Conservation (phyloP, 1,139 yeast species). For the Hansenula lynferdii region DNA sequence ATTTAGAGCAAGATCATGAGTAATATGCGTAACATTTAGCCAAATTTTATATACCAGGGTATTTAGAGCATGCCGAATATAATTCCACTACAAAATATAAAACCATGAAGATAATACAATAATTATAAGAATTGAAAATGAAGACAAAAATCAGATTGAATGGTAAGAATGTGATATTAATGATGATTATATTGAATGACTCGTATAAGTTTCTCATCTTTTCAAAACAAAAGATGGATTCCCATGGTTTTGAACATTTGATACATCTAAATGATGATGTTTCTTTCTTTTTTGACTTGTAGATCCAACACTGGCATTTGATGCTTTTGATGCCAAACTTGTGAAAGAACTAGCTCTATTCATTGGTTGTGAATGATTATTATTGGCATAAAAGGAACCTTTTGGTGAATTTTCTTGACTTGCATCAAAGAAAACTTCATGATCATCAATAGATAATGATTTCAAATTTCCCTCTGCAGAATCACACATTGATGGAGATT, state of each 20-base stretch:
- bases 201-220: background rate
- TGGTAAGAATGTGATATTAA: too few species aligned
- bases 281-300: slow-evolving; percentile 7
- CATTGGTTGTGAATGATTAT: too few species aligned
- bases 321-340: slow-evolving; percentile 15
- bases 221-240: background rate
- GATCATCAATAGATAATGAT: background rate
- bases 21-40: too few species aligned
- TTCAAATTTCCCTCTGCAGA: background rate
- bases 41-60: too few species aligned
- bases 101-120: too few species aligned
- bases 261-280: slow-evolving; percentile 22
- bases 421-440: background rate
- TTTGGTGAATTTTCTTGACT: background rate
- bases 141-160: too few species aligned
- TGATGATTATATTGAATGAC: too few species aligned
- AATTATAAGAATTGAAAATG: too few species aligned
- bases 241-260: slow-evolving; percentile 14
- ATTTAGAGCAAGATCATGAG: too few species aligned
- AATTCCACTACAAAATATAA: too few species aligned
- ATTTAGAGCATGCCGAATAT: too few species aligned
- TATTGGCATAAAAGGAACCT: too few species aligned
- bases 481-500: background rate
- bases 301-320: slow-evolving; percentile 1
- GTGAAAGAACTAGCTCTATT: slow-evolving; percentile 14